Evolutionary conservation across 2,329 filamentous ascomycete genomes (phyloP), one percentile per base, ranked within the genome.

Genomic region (Paracoccidioides brasiliensis): DNA sequence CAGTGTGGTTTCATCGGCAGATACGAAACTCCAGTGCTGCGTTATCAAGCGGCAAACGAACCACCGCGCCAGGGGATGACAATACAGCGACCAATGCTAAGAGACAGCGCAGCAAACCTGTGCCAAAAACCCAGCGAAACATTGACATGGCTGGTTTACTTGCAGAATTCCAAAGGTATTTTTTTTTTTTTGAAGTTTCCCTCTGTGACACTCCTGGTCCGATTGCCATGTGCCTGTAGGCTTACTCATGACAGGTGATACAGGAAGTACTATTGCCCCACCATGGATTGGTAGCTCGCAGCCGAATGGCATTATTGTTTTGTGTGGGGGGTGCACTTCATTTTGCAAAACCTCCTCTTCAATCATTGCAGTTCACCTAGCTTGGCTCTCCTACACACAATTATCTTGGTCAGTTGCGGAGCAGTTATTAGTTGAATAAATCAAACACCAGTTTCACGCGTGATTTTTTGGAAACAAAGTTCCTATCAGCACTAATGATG

Each of bases 111-210:
- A 28, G 56, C 37, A 57, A 48, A 33, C 37, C 10, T 33, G 8
- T 42, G 22, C 64, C 68, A 61, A 71, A 63, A 57, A 52, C 61
- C 35, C 63, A 61, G 30, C 58, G 57, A 10, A 51, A 51, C 9
- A 64, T 60, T 38, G 63, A 68, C 55, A 61, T 70, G 45, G 57
- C 59, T 14, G 64, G 62, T 40, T 33, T 69, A 10, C 58, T 71
- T 28, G 58, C 61, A n/a, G 64, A 67, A n/a, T 69, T 71, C 55
- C 51, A 63, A 7, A 64, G 51, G 60, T 52, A 37, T 10, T 42
- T 32, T 9, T 28, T 28, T 28, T 41, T 28, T n/a, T 15, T 50
- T 10, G 2, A 42, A n/a, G 30, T 12, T 28, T 14, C 4, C 37
- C 38, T 44, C 14, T 22, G 2, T 22, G 22, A 22, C 22, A 22